These are phyloP conservation scores for Pholiota adiposa DNA, from an alignment of 1,284 basidiomycete species.

Conservation along the genomic window DNA sequence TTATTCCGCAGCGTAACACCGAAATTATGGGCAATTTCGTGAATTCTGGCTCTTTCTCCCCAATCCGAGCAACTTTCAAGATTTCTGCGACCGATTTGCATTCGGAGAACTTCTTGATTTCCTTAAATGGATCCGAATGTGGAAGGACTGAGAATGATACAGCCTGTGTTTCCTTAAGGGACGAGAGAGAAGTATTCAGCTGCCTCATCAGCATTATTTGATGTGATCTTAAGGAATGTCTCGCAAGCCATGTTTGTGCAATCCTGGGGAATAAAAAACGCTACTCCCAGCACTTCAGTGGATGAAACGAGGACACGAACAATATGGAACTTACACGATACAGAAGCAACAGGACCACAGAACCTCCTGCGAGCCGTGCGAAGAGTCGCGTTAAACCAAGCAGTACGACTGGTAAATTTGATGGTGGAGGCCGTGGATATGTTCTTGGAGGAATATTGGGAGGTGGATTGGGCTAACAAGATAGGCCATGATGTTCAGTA, in stretches of 20 bases:
- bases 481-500: constrained; percentile 10
- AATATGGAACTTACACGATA: constrained; percentile 61
- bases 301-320: neutral
- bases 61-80: constrained; percentile 32
- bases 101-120: constrained; percentile 47
- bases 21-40: constrained; percentile 51
- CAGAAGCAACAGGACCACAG: constrained; percentile 56
- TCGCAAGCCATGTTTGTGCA: constrained; percentile 57
- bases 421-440: constrained; percentile 73
- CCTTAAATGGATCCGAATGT: constrained; percentile 49
- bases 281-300: constrained; percentile 40
- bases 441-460: constrained; percentile 69
- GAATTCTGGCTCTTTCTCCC: constrained; percentile 34
- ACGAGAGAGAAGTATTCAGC: constrained; percentile 54
- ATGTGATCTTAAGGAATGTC: constrained; percentile 61
- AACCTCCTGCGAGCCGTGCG: constrained; percentile 70
- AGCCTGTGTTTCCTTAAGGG: constrained; percentile 55
- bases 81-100: constrained; percentile 56
- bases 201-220: constrained; percentile 57
- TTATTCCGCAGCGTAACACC: constrained; percentile 63
- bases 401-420: constrained; percentile 67
- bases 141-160: constrained; percentile 62
- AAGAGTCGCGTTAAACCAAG: constrained; percentile 62
- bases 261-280: constrained; percentile 71
- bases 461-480: constrained; percentile 49